These are phyloP conservation scores for Colletotrichum sp. DNA, from an alignment of 2,329 filamentous ascomycete genomes.

Conservation along the genomic window DNA sequence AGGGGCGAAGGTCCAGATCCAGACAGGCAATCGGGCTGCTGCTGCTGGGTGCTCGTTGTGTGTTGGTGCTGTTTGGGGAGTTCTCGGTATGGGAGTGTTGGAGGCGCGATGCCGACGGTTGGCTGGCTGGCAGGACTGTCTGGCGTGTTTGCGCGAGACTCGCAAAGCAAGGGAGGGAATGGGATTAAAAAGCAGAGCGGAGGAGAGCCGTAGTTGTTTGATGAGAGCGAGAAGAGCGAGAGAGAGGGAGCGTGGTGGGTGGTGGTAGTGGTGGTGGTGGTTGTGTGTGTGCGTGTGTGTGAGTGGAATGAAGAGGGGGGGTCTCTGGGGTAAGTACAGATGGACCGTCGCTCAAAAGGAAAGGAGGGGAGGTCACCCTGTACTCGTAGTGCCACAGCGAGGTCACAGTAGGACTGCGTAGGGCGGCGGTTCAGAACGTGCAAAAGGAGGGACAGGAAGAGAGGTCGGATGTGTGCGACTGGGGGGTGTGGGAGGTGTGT, in stretches of 20 bases:
- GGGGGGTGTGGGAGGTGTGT: background rate
- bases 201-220: background rate
- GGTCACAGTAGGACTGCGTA: constrained; percentile 13
- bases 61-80: background rate
- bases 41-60: background rate
- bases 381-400: background rate
- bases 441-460: constrained; percentile 9
- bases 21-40: constrained; percentile 10
- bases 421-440: constrained; percentile 16
- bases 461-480: background rate
- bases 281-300: background rate
- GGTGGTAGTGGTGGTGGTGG: background rate
- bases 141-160: background rate
- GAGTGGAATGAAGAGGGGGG: background rate
- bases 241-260: background rate
- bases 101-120: background rate
- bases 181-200: background rate
- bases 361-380: constrained; percentile 1
- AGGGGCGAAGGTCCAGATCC: constrained; percentile 18
- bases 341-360: background rate
- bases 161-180: background rate
- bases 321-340: constrained; percentile 11
- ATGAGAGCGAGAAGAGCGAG: background rate
- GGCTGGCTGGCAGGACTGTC: background rate
- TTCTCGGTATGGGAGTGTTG: background rate